A percentile compares a stretch with the other conserved stretches of the same genome.
Conservation (phyloP, 129 eudicot genomes). For the carrot (Daucus carota) region DNA sequence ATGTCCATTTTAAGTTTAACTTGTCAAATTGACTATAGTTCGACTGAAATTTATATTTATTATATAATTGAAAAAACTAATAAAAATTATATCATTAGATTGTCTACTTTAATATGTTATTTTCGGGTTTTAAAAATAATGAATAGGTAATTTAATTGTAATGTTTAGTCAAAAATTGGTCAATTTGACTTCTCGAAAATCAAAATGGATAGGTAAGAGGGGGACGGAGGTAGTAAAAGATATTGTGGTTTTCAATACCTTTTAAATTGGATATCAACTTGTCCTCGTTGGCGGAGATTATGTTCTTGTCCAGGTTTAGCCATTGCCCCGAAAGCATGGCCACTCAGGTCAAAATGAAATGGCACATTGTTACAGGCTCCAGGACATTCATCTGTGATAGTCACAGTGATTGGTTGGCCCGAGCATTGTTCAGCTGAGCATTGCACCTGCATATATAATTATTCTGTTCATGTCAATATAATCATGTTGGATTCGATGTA, state of each 20-base stretch:
- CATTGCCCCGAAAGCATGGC: slow-evolving; percentile 27
- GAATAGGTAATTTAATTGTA: no score
- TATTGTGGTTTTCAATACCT: background rate
- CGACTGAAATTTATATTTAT: no score
- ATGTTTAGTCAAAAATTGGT: no score
- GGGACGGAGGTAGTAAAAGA: no score
- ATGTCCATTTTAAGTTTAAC: no score
- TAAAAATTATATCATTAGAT: no score
- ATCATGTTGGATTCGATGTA: background rate
- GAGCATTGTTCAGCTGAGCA: slow-evolving; percentile 37
- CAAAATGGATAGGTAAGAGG: no score
- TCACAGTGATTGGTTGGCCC: slow-evolving; percentile 25
- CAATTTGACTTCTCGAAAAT: no score
- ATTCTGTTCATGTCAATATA: background rate
- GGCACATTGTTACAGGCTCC: slow-evolving; percentile 25
- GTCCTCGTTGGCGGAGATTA: background rate
- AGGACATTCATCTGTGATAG: slow-evolving; percentile 44
- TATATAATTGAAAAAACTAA: no score
- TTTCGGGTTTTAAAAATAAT: no score
- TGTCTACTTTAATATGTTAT: no score
- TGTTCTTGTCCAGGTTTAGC: slow-evolving; percentile 5
- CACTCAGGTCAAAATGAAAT: slow-evolving; percentile 29
- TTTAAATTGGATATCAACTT: background rate
- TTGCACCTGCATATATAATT: slow-evolving; percentile 11
- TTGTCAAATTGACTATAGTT: no score